Evolutionary conservation across 768 basidiomycete species (phyloP).

Genomic region (Mycena rosella): DNA sequence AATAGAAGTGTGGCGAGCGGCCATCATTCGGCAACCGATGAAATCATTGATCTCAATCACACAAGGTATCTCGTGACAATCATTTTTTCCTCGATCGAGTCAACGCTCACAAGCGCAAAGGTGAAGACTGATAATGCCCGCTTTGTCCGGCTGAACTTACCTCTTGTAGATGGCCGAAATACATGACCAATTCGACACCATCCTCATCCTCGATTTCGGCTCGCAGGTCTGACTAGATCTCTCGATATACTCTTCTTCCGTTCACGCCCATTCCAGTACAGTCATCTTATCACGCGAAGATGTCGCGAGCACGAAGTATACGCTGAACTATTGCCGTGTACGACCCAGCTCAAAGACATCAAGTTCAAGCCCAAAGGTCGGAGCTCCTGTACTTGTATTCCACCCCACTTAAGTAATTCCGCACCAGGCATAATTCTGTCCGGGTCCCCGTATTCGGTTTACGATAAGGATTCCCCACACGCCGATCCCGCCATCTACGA

Average conservation of each 20-base stretch:
- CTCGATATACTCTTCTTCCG: neutral
- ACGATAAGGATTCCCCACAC: conserved; percentile 92
- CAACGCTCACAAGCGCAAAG: neutral
- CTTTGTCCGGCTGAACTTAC: neutral
- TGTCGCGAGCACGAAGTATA: conserved; percentile 98
- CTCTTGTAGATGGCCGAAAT: conserved; percentile 80
- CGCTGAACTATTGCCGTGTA: conserved; percentile 98
- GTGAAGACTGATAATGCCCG: neutral
- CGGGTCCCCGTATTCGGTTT: conserved; percentile 98
- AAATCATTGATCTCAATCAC: too few relatives aligned
- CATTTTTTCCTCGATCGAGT: conserved; percentile 24
- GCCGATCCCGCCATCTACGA: conserved; percentile 93
- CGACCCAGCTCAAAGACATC: conserved; percentile 87
- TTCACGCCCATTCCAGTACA: conserved; percentile 71
- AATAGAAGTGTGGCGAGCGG: too few relatives aligned
- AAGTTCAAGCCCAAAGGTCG: conserved; percentile 95
- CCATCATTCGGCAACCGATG: too few relatives aligned
- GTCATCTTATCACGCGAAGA: conserved; percentile 96
- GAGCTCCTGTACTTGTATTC: conserved; percentile 8
- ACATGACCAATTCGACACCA: conserved; percentile 95
- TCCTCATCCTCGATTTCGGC: conserved; percentile 97
- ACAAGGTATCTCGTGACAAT: conserved; percentile 1
- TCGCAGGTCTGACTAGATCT: conserved; percentile 76
- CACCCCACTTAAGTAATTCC: conserved; percentile 15
- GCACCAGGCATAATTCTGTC: conserved; percentile 90